Base-by-base conservation (phyloP, 2,329 filamentous ascomycete species). In the Pezicula rhizophila region DNA sequence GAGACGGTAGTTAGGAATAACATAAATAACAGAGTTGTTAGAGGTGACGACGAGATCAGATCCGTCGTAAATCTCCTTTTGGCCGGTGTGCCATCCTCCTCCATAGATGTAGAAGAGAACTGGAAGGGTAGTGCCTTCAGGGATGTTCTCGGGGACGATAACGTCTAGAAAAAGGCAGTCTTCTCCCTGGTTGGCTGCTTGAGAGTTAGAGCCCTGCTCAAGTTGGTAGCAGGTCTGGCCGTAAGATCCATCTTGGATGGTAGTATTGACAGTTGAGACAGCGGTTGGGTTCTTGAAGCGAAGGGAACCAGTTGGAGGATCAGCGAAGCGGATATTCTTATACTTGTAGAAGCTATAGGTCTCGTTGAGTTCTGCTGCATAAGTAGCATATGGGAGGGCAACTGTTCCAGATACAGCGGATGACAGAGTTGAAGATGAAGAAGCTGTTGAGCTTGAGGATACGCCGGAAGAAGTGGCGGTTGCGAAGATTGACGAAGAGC, bases 111-210 rank as follows among this genome's bases (percentile, higher is more conserved):
- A 42, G 40, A 42, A 42, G 23, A 42, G 40, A 8, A 42, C 40
- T 15, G 40, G 40, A 8, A 42, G 40, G 5, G 18, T 42, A 7
- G 40, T 40, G 8, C 33, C 28, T n/a, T 31, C 46, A 35, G 67
- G 58, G 10, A 72, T 58, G 11, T 58, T 50, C 46, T 67, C 59
- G 3, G 73, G 71, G 4, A 68, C 67, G 45, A 67, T 63, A 4
- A 75, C 66, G 49, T 74, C 72, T 14, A 75, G 54, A 51, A 71
- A 74, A 8, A 70, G 58, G 50, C 73, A 75, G 49, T 75, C 72
- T 54, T 75, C 72, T 25, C 40, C 40, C n/a, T 42, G 40, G 23
- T 42, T 42, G 4, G 40, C 20, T 8, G 40, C 40, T 28, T 15
- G 11, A 31, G 40, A 42, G 25, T 42, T 42, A 15, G 20, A 26